Conservation (phyloP, 2,329 filamentous ascomycete genomes). For the Amphichorda felina region DNA sequence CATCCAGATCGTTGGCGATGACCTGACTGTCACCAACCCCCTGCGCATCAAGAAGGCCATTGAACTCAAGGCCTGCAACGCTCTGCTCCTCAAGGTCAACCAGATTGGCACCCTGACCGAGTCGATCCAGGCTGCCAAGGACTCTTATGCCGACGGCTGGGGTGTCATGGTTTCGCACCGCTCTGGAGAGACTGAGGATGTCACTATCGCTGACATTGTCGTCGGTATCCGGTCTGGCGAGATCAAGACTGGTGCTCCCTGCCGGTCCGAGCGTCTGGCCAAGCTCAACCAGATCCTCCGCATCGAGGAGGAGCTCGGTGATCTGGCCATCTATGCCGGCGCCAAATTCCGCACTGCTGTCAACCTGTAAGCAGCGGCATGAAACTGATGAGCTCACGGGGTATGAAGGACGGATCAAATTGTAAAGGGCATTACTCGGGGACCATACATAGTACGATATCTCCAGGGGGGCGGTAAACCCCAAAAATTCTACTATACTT, state of each 20-base stretch:
- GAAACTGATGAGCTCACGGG: not conserved
- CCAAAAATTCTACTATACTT: no score
- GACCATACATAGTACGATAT: no score
- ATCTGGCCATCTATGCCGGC: slow-evolving; percentile 84
- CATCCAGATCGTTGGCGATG: slow-evolving; percentile 97
- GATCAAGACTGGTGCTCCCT: slow-evolving; percentile 98
- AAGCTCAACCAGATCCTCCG: slow-evolving; percentile 99
- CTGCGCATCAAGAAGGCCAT: slow-evolving; percentile 99
- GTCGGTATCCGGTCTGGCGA: slow-evolving; percentile 93
- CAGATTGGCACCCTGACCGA: slow-evolving; percentile 98
- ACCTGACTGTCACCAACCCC: slow-evolving; percentile 98
- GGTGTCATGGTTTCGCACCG: slow-evolving; percentile 99
- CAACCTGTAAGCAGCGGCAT: slow-evolving; percentile 54
- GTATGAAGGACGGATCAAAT: no score
- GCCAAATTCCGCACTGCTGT: slow-evolving; percentile 84
- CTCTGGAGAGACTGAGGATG: slow-evolving; percentile 98
- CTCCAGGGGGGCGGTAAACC: no score
- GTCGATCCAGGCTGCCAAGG: slow-evolving; percentile 98
- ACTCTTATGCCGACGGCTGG: slow-evolving; percentile 91
- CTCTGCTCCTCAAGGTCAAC: slow-evolving; percentile 98
- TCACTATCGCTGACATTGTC: slow-evolving; percentile 96
- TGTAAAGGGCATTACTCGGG: no score
- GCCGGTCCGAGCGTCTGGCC: slow-evolving; percentile 92
- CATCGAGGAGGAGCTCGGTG: slow-evolving; percentile 97
- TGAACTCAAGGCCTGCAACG: slow-evolving; percentile 97